Evolutionary conservation across 2,329 filamentous ascomycete genomes (phyloP), one percentile per base, ranked within the genome.

Genomic region (Apiospora kogelbergensis): DNA sequence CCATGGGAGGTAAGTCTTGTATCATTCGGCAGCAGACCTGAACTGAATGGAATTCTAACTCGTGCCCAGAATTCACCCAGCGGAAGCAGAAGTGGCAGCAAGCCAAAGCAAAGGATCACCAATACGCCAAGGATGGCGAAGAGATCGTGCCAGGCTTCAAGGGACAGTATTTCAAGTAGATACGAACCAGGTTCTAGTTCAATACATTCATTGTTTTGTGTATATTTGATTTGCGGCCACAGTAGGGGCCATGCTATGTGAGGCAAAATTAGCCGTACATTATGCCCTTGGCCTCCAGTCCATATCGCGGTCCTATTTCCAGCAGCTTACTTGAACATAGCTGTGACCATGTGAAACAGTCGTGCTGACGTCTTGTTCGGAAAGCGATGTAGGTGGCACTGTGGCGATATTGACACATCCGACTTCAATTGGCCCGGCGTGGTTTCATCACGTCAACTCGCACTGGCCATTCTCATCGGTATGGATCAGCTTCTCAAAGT

Each of bases 81-180:
- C 68, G 78, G 7, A 81, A 81, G 72, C 79, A 81, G 70, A 78
- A 72, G 0, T 81, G 80, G 80, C 80, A 81, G 68, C 79, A 80
- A 70, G 72, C 68, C 63, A 79, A 76, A 68, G 53, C 26, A 6
- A 75, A 71, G 4, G 72, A 69, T 1, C 73, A 68, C 5, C 76
- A 78, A 26, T 67, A 74, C 60, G 73, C 74, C 1, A 66, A 70
- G 0, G 76, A 80, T 0, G 79, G 78, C 0, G 72, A 80, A 22
- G 72, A 78, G 65, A 80, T 81, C 22, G 53, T 81, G 9, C 79
- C 79, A 0, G 79, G 79, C 0, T 80, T 81, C 46, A 75, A 71
- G 26, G 78, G 78, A 0, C 69, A 74, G 57, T 69, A 70, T n/a
- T 65, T 65, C 67, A 53, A 67, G 33, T 72, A 60, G 30, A 53